These are phyloP conservation scores for Kitagawia praeruptora DNA, from an alignment of 129 eudicot genomes.

Conservation along the genomic window DNA sequence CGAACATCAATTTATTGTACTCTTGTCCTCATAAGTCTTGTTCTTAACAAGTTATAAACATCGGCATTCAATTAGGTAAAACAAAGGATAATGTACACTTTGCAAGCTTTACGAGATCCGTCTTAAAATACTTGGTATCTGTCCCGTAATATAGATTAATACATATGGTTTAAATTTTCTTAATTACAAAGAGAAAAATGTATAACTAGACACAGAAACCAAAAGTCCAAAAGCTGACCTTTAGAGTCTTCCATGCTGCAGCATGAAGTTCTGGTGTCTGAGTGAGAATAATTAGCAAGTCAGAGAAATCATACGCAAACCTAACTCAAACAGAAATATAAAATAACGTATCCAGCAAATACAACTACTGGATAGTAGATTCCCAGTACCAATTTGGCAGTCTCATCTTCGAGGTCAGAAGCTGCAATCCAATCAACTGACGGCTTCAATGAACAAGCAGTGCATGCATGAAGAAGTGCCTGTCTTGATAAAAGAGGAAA, in stretches of 20 bases:
- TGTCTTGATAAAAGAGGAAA: not conserved
- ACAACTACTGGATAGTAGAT: not conserved
- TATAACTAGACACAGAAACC: not conserved
- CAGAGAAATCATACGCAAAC: not conserved
- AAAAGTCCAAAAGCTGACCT: conserved; percentile 29
- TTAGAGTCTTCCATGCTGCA: conserved; percentile 79
- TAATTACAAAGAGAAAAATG: not conserved
- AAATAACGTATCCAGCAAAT: not conserved
- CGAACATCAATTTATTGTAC: not conserved
- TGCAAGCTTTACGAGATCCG: not conserved
- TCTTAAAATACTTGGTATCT: not conserved
- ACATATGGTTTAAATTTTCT: not conserved
- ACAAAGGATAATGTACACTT: not conserved
- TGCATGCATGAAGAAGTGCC: conserved; percentile 97
- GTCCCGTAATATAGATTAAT: not conserved
- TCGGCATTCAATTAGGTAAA: not conserved
- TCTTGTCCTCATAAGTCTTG: not conserved
- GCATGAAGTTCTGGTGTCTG: conserved; percentile 92
- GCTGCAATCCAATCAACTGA: conserved; percentile 96
- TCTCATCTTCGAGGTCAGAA: conserved; percentile 95
- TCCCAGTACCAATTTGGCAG: conserved; percentile 54
- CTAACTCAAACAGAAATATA: not conserved
- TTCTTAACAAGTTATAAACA: not conserved
- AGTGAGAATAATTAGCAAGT: conserved; percentile 8
- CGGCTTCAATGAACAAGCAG: conserved; percentile 77